Evolutionary conservation across 768 basidiomycete genomes (phyloP).

Genomic region (Phallus indusiatus): DNA sequence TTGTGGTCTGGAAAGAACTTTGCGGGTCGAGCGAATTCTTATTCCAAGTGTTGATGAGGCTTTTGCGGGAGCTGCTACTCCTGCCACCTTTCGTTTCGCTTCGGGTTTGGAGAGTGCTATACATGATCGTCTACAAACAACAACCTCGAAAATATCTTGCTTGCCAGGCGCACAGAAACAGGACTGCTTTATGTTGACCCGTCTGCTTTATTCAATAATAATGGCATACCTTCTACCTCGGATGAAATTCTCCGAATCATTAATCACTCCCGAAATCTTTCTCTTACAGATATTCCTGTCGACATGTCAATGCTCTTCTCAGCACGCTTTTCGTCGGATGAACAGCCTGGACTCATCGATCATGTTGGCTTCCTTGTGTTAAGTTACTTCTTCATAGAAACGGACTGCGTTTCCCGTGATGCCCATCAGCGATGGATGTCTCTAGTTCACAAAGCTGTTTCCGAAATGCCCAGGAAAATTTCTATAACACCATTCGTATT

Average conservation of each 20-base stretch:
- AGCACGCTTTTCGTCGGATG: conserved; percentile 49
- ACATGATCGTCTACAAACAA: conserved; percentile 23
- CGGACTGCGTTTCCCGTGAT: conserved; percentile 51
- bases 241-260: conserved; percentile 48
- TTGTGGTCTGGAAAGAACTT: conserved; percentile 57
- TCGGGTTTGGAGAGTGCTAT: conserved; percentile 54
- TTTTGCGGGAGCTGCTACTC: conserved; percentile 47
- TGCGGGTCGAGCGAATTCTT: conserved; percentile 71
- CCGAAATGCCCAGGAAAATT: conserved; percentile 22
- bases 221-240: conserved; percentile 1
- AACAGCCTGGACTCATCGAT: conserved; percentile 37
- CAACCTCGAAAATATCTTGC: background rate
- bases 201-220: background rate
- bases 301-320: conserved; percentile 72
- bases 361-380: conserved; percentile 64
- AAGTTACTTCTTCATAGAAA: conserved; percentile 76
- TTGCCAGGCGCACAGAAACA: background rate
- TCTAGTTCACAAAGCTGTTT: conserved; percentile 35
- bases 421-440: conserved; percentile 61
- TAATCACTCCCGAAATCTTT: conserved; percentile 39
- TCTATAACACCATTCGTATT: conserved; percentile 6
- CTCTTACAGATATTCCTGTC: conserved; percentile 54
- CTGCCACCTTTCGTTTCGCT: conserved; percentile 51
- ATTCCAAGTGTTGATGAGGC: conserved; percentile 45
- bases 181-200: conserved; percentile 5